Percentiles rank a stretch among this genome's conserved stretches.
These are phyloP conservation scores for Dipodascopsis tothii DNA, from an alignment of 805 yeast genomes.

Conservation along the genomic window DNA sequence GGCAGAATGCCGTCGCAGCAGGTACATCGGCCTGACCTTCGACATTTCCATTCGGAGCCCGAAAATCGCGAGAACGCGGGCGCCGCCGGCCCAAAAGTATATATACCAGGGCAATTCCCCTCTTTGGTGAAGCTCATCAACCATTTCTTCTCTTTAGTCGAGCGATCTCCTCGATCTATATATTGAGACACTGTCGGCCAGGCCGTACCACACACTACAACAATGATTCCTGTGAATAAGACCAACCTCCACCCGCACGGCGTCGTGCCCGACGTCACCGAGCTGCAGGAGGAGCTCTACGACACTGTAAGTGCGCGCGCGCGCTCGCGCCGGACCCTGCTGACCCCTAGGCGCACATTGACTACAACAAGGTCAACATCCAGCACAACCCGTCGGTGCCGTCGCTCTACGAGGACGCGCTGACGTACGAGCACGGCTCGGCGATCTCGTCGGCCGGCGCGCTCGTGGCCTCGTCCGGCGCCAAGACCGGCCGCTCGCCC, in stretches of 20 bases:
- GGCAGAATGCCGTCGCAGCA: too few species aligned
- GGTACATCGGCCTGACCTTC: too few species aligned
- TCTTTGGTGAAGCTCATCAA: too few species aligned
- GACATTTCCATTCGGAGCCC: too few species aligned
- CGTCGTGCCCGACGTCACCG: conserved; percentile 37
- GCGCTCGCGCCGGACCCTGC: neutral
- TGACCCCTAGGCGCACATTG: conserved; percentile 34
- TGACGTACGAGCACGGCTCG: conserved; percentile 74
- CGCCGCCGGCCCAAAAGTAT: too few species aligned
- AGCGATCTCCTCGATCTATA: too few species aligned
- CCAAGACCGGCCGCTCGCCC: conserved; percentile 96
- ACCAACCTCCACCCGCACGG: conserved; percentile 39
- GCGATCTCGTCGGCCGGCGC: conserved; percentile 92
- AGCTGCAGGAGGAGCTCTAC: conserved; percentile 36
- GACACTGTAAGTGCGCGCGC: conserved; percentile 22
- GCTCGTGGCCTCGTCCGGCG: conserved; percentile 88
- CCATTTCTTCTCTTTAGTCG: too few species aligned
- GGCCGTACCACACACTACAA: too few species aligned
- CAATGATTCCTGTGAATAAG: conserved; percentile 36
- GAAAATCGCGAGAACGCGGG: too few species aligned
- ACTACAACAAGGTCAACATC: conserved; percentile 36
- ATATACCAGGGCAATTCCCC: too few species aligned
- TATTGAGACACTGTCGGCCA: too few species aligned
- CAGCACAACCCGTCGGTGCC: conserved; percentile 89
- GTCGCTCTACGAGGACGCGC: conserved; percentile 87